Base-by-base conservation (phyloP, 129 eudicot species). In the Cynara cardunculus region DNA sequence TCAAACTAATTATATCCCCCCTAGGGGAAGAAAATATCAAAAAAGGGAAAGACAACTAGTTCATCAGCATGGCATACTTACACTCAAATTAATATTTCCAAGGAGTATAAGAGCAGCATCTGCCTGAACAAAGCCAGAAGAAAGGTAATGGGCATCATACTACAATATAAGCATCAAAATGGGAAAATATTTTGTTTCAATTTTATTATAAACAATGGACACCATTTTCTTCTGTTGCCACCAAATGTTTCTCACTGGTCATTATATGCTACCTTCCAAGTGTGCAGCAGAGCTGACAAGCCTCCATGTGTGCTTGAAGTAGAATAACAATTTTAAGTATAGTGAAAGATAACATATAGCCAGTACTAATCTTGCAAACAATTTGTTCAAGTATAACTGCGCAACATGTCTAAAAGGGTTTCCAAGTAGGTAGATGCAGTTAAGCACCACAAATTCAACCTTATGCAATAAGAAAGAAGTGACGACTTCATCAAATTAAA, bases 91-190 rank as follows among this genome's bases (percentile, higher is more conserved):
- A 37, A 94, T 86, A 83, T 87, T 89, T 65, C 96, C 90, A 67
- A 94, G 91, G 37, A 94, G 91, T 59, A 81, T 77, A 46, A 94
- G 85, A 79, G 98, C 91, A 86, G 96, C 97, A 86, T 92, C 98
- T 21, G 90, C 96, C 98, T 94, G 89, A 86, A 88, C 37, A 85
- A 44, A 35, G 44, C 53, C 49, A 84, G 73, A 49, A 49, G 31
- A 77, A 78, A 12, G 49, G 78, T 32, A 14, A 74, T 2, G 39
- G 25, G 72, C 72, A 62, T 61, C 3, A 26, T 39, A 73, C 73
- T 59, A 74, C 69, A 62, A 26, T 26, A 80, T 67, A 41, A 69
- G 67, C 67, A 46, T 56, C 27, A 53, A 65, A n/a, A 35, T 5
- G 37, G 5, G 19, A 6, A 22, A 16, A 8, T 49, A 8, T 11